Evolutionary conservation across 805 yeast species (phyloP), one percentile per base, ranked within the genome.

Genomic region (Candida incommunis): DNA sequence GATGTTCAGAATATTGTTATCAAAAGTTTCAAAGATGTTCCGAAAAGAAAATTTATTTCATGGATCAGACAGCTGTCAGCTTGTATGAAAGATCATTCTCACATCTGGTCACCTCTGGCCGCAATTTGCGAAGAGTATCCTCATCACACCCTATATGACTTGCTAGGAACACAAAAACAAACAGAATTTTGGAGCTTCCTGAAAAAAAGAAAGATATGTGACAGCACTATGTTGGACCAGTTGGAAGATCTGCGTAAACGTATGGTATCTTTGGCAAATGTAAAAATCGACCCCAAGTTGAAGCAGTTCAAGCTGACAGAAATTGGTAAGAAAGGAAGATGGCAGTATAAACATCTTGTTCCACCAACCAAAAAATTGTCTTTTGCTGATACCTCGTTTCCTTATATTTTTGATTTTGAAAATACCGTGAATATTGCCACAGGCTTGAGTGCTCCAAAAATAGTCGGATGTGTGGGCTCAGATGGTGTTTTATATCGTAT

Each of bases 361-460:
- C 50, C 43, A 9, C 45, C 21, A 44, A 47, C 46, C 40, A 41
- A 15, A 22, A 22, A 20, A n/a, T 16, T 18, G 22, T 22, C 23
- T 22, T 25, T 31, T 5, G 23, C 18, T 46, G 25, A 20, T 16
- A 23, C 15, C 43, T 18, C 18, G 41, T 35, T 76, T 0, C 77
- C 85, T 0, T 54, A 57, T 1, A 72, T 92, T 40, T 40, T 50
- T 0, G 49, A 53, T 0, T 70, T 84, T 2, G 70, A 68, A 3
- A 61, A 69, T 0, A 60, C 55, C 2, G 65, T 88, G 1, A 49
- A 61, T 0, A 69, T 85, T n/a, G 92, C 97, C 0, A 76, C 92
- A 0, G 99, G 99, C 2, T 61, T 90, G 9, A 85, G 95, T 50
- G 70, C 78, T 48, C 99, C 99, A 0, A 90, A 90, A 57, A 81